These are phyloP conservation scores for Sugiyamaella mastotermitis DNA, from an alignment of 805 yeast genomes.

Conservation along the genomic window DNA sequence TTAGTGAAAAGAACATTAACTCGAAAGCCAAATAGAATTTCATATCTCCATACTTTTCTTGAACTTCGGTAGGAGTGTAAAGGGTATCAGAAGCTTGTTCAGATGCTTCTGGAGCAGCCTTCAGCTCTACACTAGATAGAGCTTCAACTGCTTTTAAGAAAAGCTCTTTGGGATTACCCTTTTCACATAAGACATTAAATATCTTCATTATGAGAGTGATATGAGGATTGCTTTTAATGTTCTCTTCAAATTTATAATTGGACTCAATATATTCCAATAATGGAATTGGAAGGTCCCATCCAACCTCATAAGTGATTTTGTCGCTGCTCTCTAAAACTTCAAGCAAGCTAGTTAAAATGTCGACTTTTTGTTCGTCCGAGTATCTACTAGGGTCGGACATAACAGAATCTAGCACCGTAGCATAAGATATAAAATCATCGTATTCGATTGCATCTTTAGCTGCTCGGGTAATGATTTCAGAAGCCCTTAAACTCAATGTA, in stretches of 20 bases:
- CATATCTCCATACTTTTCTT: constrained; percentile 37
- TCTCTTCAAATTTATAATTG: constrained; percentile 12
- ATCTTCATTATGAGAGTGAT: constrained; percentile 37
- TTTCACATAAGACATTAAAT: constrained; percentile 56
- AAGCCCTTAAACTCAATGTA: background rate
- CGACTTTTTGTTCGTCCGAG: constrained; percentile 43
- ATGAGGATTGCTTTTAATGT: constrained; percentile 11
- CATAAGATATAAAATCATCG: constrained; percentile 60
- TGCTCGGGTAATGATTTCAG: constrained; percentile 5
- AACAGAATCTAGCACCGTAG: constrained; percentile 65
- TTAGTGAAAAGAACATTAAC: constrained; percentile 51
- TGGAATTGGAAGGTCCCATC: constrained; percentile 86
- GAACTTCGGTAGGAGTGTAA: constrained; percentile 7
- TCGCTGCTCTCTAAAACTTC: constrained; percentile 30
- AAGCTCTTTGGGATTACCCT: constrained; percentile 79
- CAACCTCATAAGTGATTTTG: constrained; percentile 57
- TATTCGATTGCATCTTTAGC: constrained; percentile 10
- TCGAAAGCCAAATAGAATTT: constrained; percentile 65
- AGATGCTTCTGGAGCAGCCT: constrained; percentile 20
- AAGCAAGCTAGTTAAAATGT: constrained; percentile 33
- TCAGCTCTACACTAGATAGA: constrained; percentile 35
- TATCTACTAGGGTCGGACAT: constrained; percentile 44
- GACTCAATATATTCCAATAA: constrained; percentile 49
- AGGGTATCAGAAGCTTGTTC: background rate
- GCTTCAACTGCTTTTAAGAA: constrained; percentile 67